Conservation (phyloP, 371 early-diverging fungal genomes). For the Apophysomyces elegans region DNA sequence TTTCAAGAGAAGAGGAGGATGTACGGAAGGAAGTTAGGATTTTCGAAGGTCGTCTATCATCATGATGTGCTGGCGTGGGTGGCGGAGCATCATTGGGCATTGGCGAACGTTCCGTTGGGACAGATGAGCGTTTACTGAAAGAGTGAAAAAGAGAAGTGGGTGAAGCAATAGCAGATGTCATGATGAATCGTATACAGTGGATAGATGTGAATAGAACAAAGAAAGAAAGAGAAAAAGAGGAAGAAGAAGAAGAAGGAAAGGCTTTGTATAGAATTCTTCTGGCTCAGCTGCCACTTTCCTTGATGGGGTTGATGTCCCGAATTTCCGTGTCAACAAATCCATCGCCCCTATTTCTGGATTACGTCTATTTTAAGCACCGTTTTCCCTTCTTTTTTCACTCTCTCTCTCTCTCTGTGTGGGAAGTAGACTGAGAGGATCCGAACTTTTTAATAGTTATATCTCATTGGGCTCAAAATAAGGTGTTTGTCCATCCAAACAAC, state of each 20-base stretch:
- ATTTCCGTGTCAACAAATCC: constrained; percentile 8
- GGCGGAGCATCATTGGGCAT: constrained; percentile 8
- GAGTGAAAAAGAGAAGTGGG: constrained; percentile 1
- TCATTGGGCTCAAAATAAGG: too few relatives aligned
- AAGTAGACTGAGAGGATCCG: too few relatives aligned
- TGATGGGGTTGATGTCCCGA: constrained; percentile 7
- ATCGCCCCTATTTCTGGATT: constrained; percentile 8
- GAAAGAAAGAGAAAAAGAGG: background rate
- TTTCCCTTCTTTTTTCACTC: background rate
- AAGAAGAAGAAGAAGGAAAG: too few relatives aligned
- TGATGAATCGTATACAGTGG: background rate
- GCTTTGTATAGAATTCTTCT: background rate
- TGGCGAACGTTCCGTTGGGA: background rate
- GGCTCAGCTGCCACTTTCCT: constrained; percentile 11
- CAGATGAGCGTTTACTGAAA: constrained; percentile 3
- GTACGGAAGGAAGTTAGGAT: background rate
- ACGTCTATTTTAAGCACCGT: constrained; percentile 5
- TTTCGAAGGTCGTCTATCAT: constrained; percentile 3
- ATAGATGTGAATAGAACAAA: background rate
- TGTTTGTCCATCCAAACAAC: too few relatives aligned
- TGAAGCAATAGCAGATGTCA: background rate
- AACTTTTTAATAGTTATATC: too few relatives aligned
- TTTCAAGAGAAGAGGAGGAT: background rate
- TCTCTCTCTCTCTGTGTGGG: too few relatives aligned
- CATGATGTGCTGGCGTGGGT: background rate